Conservation (phyloP, 73 alveolate species). For the Uronychia setigera region DNA sequence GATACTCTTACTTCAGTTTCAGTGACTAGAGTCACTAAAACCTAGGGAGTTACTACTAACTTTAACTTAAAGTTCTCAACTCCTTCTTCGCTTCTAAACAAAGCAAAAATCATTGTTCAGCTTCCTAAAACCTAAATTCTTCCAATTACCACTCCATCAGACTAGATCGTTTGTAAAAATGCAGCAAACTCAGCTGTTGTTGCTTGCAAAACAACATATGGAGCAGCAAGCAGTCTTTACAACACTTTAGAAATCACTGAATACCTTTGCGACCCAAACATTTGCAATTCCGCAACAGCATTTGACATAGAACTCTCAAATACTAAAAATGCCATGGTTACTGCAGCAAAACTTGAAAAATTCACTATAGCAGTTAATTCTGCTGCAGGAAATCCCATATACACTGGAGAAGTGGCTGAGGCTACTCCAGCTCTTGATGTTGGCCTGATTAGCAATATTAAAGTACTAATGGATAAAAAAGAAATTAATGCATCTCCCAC, state of each 20-base stretch:
- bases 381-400: neutral
- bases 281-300: neutral
- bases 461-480: neutral
- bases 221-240: neutral
- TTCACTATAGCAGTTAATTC: neutral
- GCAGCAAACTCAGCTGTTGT: neutral
- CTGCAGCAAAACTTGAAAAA: neutral
- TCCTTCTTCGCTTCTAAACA: neutral
- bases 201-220: neutral
- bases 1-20: neutral
- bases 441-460: neutral
- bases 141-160: neutral
- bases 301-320: neutral
- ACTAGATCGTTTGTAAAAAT: neutral
- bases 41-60: neutral
- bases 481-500: neutral
- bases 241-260: neutral
- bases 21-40: neutral
- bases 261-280: neutral
- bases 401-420: neutral
- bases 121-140: neutral
- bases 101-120: neutral
- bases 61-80: neutral
- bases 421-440: neutral
- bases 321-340: neutral